Evolutionary conservation across 345 rosid species (phyloP).

Genomic region (Aurinia saxatilis): DNA sequence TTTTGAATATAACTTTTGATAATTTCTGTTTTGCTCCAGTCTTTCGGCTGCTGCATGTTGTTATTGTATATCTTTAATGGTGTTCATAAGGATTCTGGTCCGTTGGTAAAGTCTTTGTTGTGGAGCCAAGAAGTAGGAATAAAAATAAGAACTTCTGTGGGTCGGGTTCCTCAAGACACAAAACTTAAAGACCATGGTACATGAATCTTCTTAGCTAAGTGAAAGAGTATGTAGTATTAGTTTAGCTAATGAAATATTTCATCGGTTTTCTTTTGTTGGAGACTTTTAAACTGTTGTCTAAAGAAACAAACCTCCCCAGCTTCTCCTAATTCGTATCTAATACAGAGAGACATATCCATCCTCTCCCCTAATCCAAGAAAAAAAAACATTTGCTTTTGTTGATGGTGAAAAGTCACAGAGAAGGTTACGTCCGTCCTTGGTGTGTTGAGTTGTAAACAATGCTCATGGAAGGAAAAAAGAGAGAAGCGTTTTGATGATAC

Average conservation of each 20-base stretch:
- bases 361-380: not conserved
- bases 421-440: conserved; percentile 8
- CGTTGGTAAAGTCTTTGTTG: too few species aligned
- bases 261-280: conserved; percentile 8
- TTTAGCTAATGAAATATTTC: conserved; percentile 17
- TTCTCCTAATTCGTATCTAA: not conserved
- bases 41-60: too few species aligned
- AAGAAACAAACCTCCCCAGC: conserved; percentile 8
- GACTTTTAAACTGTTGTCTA: conserved; percentile 4
- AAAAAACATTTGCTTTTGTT: not conserved
- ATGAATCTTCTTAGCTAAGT: too few species aligned
- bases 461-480: conserved; percentile 2
- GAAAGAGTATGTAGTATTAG: conserved; percentile 23
- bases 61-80: too few species aligned
- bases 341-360: not conserved
- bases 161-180: too few species aligned
- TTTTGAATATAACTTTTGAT: too few species aligned
- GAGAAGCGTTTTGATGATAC: not conserved
- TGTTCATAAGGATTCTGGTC: too few species aligned
- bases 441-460: conserved; percentile 20
- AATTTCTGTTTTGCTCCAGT: too few species aligned
- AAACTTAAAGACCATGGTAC: too few species aligned
- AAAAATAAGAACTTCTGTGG: too few species aligned
- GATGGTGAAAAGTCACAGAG: conserved; percentile 1
- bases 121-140: too few species aligned